Evolutionary conservation across 1,284 basidiomycete genomes (phyloP).

Genomic region (Tylopilus microsporus): DNA sequence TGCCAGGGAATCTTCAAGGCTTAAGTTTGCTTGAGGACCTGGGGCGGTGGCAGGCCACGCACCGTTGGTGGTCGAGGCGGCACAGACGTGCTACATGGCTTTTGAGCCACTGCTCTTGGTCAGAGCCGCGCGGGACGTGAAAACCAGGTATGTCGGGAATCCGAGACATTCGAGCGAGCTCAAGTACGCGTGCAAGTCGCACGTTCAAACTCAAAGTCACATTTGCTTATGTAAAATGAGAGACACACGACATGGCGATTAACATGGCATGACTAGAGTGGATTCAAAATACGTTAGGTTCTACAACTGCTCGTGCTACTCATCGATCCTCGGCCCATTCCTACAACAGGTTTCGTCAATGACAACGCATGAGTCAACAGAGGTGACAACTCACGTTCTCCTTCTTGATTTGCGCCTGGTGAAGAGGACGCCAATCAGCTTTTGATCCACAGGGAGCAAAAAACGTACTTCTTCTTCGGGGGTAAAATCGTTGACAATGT

Average conservation of each 20-base stretch:
- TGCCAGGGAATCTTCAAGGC: conserved; percentile 76
- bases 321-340: conserved; percentile 89
- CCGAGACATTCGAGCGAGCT: conserved; percentile 35
- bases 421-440: neutral
- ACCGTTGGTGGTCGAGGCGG: conserved; percentile 57
- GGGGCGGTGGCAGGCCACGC: conserved; percentile 8
- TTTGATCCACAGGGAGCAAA: conserved; percentile 1
- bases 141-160: conserved; percentile 65
- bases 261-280: conserved; percentile 22
- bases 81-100: conserved; percentile 62
- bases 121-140: conserved; percentile 50
- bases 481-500: conserved; percentile 98
- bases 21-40: conserved; percentile 6
- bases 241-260: conserved; percentile 7
- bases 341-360: conserved; percentile 35
- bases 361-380: neutral
- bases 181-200: neutral
- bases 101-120: conserved; percentile 61
- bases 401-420: conserved; percentile 95
- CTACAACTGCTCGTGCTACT: conserved; percentile 28
- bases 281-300: conserved; percentile 24
- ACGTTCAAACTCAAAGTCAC: neutral
- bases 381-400: conserved; percentile 75
- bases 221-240: conserved; percentile 26
- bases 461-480: conserved; percentile 89